Evolutionary conservation across 2,329 filamentous ascomycete species (phyloP), one percentile per base, ranked within the genome.

Genomic region (Zymoseptoria tritici): DNA sequence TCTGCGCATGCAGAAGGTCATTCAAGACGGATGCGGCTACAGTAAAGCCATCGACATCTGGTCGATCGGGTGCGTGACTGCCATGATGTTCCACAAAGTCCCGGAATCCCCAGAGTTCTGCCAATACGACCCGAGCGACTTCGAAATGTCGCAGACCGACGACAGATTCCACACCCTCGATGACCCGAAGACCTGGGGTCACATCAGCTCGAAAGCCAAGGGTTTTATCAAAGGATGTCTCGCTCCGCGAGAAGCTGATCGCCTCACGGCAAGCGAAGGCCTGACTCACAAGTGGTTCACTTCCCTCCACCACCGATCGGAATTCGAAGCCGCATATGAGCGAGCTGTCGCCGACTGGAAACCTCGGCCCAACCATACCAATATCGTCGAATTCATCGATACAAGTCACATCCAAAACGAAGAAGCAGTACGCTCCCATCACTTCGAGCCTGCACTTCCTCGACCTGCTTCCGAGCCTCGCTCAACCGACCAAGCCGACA

Each of bases 1-100:
- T 58, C 13, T 61, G 60, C 29, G 70, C 68, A 24, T 66, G 67
- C 8, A 42, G 11, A n/a, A 62, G 13, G 55, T 60, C 24, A 51
- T 59, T 7, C 59, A 62, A 20, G 36, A 49, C 1, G 61, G 68
- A 1, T 52, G 67, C 42, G 81, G 82, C 2, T 86, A 86, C 68
- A 83, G 81, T 26, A 80, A 80, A 66, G 78, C 81, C 9, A 76
- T 85, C 8, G 84, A 87, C 64, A 78, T 87, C 70, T 86, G 83
- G 83, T 83, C 83, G 0, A 66, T 86, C n/a, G 84, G 84, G 5
- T 79, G 77, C 53, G 75, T 86, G 2, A 75, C 81, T 1, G 77
- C 76, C 8, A 74, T 79, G 8, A 69, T 86, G 13, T 72, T 86
- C 16, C 79, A 78, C 0, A 81, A 80, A 13, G 74, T 79, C 9